Evolutionary conservation across 164 flowering plant genomes (phyloP), one percentile per base, ranked within the genome.

Genomic region (Platanus orientalis): DNA sequence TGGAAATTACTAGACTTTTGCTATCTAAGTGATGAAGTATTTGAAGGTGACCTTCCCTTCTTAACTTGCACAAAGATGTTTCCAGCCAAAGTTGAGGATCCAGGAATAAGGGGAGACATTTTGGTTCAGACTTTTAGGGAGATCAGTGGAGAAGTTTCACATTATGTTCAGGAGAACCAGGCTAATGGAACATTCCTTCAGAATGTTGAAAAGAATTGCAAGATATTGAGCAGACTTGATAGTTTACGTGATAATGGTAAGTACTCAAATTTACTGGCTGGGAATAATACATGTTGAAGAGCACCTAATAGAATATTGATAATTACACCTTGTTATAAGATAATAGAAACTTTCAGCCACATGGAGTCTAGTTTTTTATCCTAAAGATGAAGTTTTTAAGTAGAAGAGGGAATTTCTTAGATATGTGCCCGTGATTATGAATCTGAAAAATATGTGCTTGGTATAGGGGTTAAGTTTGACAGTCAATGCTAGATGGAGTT

Each of bases 21-120:
- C 77, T 90, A 89, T 75, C 73, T 95, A 11, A 76, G 83, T 66
- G 74, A 81, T 57, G 88, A 81, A 26, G 70, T 78, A 26, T 87
- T 83, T 76, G 75, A 72, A 69, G 82, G 68, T 54, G 56, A 58
- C 48, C 63, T 59, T 54, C 72, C 80, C 29, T 60, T 78, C 69
- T 81, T 79, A 57, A 69, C 69, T 57, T 65, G 81, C 52, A 70
- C 84, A 54, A 92, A 90, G 78, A 88, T 95, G 79, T 90, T 95
- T 74, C 99, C 97, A 19, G 88, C 90, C 54, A 84, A 69, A 49
- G 83, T 92, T 50, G 99, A 90, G 71, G 99, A 92, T 76, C 89
- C 99, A 51, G 69, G 68, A 34, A 81, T 95, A 60, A 88, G 96
- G 69, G 94, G 86, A 66, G 99, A 92, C 61, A 84, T 95, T 54